A percentile compares a stretch with the other conserved stretches of the same genome.
phyloP scores from a whole-genome alignment of 2,329 filamentous ascomycete species.

The Apiospora malaysiana region DNA sequence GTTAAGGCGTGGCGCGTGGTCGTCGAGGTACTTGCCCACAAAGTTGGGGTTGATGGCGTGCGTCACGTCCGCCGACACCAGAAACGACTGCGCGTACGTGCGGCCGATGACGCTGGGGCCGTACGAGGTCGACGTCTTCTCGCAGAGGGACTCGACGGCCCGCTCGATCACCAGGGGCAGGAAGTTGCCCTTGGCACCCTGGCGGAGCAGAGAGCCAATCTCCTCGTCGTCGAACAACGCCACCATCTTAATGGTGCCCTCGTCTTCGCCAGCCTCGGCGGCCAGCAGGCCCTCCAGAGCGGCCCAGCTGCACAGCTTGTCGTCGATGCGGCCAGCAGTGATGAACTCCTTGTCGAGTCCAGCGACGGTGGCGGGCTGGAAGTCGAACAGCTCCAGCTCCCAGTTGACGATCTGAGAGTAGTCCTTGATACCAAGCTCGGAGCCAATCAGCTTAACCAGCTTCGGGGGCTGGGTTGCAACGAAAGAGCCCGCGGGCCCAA shows the following conservation, averaged over 20 bases:
- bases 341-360: slow-evolving; percentile 93
- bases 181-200: slow-evolving; percentile 91
- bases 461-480: slow-evolving; percentile 82
- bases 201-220: slow-evolving; percentile 87
- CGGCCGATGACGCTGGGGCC: slow-evolving; percentile 72
- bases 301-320: slow-evolving; percentile 96
- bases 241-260: slow-evolving; percentile 83
- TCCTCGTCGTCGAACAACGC: slow-evolving; percentile 98
- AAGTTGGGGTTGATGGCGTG: slow-evolving; percentile 98
- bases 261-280: slow-evolving; percentile 59
- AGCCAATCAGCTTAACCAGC: slow-evolving; percentile 82
- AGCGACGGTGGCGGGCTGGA: slow-evolving; percentile 81
- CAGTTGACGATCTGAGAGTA: slow-evolving; percentile 85
- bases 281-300: slow-evolving; percentile 84
- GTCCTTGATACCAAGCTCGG: slow-evolving; percentile 75
- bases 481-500: slow-evolving; percentile 76
- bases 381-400: slow-evolving; percentile 95
- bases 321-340: slow-evolving; percentile 92
- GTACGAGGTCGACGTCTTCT: slow-evolving; percentile 45
- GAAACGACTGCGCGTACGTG: slow-evolving; percentile 90
- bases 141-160: slow-evolving; percentile 69
- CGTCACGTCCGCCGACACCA: slow-evolving; percentile 90
- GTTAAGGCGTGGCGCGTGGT: slow-evolving; percentile 88
- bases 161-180: slow-evolving; percentile 82
- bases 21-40: slow-evolving; percentile 78